phyloP scores from a whole-genome alignment of 2,329 filamentous ascomycete genomes.

The Phialocephala sp. region DNA sequence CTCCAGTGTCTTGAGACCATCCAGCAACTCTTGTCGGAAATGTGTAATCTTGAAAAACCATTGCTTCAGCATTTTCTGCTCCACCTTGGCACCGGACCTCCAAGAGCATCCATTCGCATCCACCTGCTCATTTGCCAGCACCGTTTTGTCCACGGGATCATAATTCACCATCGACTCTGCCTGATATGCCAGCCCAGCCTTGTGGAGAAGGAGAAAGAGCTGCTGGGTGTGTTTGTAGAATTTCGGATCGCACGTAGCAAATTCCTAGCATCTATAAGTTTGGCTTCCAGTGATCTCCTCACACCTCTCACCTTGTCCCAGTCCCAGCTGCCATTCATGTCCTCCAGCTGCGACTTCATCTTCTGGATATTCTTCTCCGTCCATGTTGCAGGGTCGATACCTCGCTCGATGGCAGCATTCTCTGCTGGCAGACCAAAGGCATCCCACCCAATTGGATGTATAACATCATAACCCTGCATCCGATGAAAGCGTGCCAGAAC shows the following conservation, averaged over 20 bases:
- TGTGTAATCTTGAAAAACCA: constrained; percentile 89
- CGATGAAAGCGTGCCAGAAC: constrained; percentile 77
- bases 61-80: constrained; percentile 79
- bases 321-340: constrained; percentile 83
- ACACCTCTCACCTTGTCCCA: constrained; percentile 73
- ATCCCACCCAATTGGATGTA: constrained; percentile 95
- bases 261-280: constrained; percentile 60
- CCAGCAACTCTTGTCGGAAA: constrained; percentile 74
- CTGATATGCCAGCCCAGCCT: constrained; percentile 80
- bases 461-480: constrained; percentile 75
- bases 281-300: background rate
- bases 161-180: constrained; percentile 86
- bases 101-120: constrained; percentile 84
- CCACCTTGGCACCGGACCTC: constrained; percentile 84
- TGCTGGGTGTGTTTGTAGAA: constrained; percentile 92
- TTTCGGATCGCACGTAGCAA: constrained; percentile 80
- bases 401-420: constrained; percentile 86
- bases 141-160: constrained; percentile 87
- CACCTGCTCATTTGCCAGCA: constrained; percentile 93
- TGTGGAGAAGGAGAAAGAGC: constrained; percentile 79
- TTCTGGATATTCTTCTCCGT: constrained; percentile 78
- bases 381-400: constrained; percentile 79
- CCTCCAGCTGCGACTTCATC: constrained; percentile 82
- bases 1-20: constrained; percentile 71
- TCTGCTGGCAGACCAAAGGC: constrained; percentile 90